These are phyloP conservation scores for Debaryomycetaceae sp. DNA, from an alignment of 1,139 yeast species.

Conservation along the genomic window DNA sequence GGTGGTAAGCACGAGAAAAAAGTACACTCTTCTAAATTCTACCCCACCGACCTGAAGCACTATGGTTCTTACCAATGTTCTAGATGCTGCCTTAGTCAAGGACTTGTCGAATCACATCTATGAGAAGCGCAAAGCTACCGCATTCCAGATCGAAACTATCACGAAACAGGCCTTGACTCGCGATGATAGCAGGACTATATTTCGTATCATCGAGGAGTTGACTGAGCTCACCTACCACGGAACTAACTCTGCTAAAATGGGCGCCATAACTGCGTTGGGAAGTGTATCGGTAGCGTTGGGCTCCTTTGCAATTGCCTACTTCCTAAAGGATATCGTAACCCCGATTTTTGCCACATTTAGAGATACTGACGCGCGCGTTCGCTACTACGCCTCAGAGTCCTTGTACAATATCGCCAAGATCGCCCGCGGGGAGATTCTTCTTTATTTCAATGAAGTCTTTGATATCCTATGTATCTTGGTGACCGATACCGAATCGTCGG, in stretches of 20 bases:
- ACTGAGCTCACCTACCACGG: conserved; percentile 32
- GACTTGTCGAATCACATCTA: conserved; percentile 86
- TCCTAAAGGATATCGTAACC: conserved; percentile 76
- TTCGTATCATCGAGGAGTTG: conserved; percentile 48
- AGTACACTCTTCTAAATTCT: background rate
- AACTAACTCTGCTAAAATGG: conserved; percentile 37
- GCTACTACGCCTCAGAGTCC: conserved; percentile 96
- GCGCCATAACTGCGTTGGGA: conserved; percentile 41
- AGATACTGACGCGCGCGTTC: conserved; percentile 90
- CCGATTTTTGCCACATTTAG: conserved; percentile 95
- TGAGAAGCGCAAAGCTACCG: conserved; percentile 91
- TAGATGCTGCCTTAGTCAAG: conserved; percentile 66
- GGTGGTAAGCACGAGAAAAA: too few relatives aligned
- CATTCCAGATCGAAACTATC: conserved; percentile 75
- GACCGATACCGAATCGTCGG: conserved; percentile 86
- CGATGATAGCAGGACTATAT: conserved; percentile 54
- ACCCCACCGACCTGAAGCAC: background rate
- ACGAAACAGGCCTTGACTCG: conserved; percentile 75
- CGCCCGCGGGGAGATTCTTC: conserved; percentile 86
- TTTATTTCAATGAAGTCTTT: conserved; percentile 88
- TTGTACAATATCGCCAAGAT: conserved; percentile 94
- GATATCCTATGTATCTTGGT: conserved; percentile 86
- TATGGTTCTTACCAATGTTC: conserved; percentile 21
- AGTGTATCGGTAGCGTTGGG: conserved; percentile 41
- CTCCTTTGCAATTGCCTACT: conserved; percentile 42